Percentiles rank a stretch among this genome's conserved stretches.
Conservation (phyloP, 495 filamentous ascomycete genomes). For the Talaromyces liani region DNA sequence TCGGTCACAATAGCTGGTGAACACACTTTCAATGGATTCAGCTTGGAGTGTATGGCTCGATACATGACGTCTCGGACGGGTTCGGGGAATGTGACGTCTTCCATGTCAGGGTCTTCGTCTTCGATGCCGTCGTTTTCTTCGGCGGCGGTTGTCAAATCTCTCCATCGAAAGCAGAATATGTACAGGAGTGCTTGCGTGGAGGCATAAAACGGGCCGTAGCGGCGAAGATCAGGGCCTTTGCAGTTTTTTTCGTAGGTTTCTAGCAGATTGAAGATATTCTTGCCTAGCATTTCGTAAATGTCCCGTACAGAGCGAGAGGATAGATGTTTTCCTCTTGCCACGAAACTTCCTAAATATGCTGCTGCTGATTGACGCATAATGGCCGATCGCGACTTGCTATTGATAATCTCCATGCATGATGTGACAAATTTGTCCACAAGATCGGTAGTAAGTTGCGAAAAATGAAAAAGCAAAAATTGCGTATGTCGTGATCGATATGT, state of each 20-base stretch:
- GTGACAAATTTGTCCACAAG: slow-evolving; percentile 75
- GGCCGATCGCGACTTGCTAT: slow-evolving; percentile 52
- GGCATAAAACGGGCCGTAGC: slow-evolving; percentile 79
- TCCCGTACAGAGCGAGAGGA: slow-evolving; percentile 64
- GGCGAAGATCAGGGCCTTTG: slow-evolving; percentile 74
- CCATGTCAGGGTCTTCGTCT: slow-evolving; percentile 43
- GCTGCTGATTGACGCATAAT: slow-evolving; percentile 74
- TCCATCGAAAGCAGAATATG: slow-evolving; percentile 98
- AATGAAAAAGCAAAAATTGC: slow-evolving; percentile 91
- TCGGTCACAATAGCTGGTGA: slow-evolving; percentile 84
- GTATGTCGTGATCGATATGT: slow-evolving; percentile 81
- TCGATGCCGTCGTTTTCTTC: slow-evolving; percentile 36
- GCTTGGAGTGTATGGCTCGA: slow-evolving; percentile 68
- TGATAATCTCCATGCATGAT: slow-evolving; percentile 65
- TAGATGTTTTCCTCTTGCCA: slow-evolving; percentile 78
- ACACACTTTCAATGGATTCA: slow-evolving; percentile 96
- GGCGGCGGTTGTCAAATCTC: slow-evolving; percentile 63
- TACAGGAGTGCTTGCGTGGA: slow-evolving; percentile 82
- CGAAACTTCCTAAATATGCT: slow-evolving; percentile 90
- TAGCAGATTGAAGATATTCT: slow-evolving; percentile 63
- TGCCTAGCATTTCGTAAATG: slow-evolving; percentile 67
- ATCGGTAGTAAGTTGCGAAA: slow-evolving; percentile 65
- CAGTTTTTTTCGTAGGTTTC: slow-evolving; percentile 56
- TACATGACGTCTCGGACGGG: slow-evolving; percentile 64
- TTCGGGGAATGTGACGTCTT: slow-evolving; percentile 65